Evolutionary conservation across 805 yeast genomes (phyloP).

Genomic region (Yamadazyma scolyti): DNA sequence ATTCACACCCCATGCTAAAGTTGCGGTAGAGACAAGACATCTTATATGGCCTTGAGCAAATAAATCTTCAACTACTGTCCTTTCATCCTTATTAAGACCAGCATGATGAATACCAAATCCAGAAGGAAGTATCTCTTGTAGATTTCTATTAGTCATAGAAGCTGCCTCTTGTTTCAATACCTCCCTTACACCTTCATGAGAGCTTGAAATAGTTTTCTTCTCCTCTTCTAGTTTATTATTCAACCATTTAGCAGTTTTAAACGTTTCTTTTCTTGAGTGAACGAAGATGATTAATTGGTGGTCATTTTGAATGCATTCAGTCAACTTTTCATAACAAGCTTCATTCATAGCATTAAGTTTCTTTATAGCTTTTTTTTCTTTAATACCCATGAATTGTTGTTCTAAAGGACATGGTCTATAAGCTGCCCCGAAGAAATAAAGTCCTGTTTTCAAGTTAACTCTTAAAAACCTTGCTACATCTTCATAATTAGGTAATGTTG

Average conservation of each 20-base stretch:
- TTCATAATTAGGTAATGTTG: slow-evolving; percentile 83
- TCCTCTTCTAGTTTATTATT: slow-evolving; percentile 56
- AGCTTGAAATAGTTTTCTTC: slow-evolving; percentile 45
- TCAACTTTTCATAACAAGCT: slow-evolving; percentile 73
- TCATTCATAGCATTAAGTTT: slow-evolving; percentile 81
- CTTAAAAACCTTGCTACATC: slow-evolving; percentile 83
- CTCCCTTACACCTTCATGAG: slow-evolving; percentile 50
- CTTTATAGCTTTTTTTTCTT: slow-evolving; percentile 77
- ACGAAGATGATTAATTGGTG: slow-evolving; percentile 88
- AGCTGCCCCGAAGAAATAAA: slow-evolving; percentile 78
- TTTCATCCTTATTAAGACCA: slow-evolving; percentile 69
- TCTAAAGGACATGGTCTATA: slow-evolving; percentile 91
- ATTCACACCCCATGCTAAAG: slow-evolving; percentile 97
- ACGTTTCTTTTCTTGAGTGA: slow-evolving; percentile 91
- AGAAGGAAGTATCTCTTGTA: slow-evolving; percentile 56
- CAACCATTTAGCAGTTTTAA: slow-evolving; percentile 74
- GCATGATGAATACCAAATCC: slow-evolving; percentile 95
- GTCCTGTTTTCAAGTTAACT: slow-evolving; percentile 54
- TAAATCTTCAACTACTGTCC: slow-evolving; percentile 76
- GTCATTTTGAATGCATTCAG: slow-evolving; percentile 55
- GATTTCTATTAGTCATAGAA: slow-evolving; percentile 45
- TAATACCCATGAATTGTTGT: slow-evolving; percentile 84
- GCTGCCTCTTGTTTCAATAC: slow-evolving; percentile 64
- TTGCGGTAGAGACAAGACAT: slow-evolving; percentile 85
- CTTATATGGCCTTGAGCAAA: slow-evolving; percentile 87